phyloP scores from a whole-genome alignment of 129 eudicot genomes.

The Flaveria bidentis region DNA sequence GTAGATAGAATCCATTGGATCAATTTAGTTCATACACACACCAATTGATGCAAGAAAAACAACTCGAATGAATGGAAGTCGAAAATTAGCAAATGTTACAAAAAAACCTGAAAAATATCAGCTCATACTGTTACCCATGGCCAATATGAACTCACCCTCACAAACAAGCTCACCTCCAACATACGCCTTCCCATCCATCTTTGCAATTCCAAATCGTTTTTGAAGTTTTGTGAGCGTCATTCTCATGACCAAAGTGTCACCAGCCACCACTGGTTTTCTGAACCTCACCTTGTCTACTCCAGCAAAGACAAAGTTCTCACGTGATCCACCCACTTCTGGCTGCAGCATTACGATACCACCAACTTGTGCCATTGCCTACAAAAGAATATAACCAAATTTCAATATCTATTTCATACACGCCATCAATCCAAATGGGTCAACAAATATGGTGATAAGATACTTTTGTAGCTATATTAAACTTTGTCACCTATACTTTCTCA shows the following conservation, averaged over 20 bases:
- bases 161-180: conserved; percentile 93
- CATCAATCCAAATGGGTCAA: background rate
- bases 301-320: conserved; percentile 89
- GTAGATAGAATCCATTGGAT: conserved; percentile 21
- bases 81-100: conserved; percentile 18
- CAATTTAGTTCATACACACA: conserved; percentile 22
- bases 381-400: conserved; percentile 15
- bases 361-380: conserved; percentile 98
- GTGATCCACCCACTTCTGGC: conserved; percentile 97
- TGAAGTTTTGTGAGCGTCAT: conserved; percentile 93
- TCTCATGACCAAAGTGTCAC: conserved; percentile 94
- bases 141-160: conserved; percentile 97
- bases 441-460: background rate
- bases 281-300: conserved; percentile 96
- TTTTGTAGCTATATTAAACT: background rate
- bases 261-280: conserved; percentile 92
- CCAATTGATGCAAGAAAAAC: conserved; percentile 2
- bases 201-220: conserved; percentile 89
- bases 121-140: conserved; percentile 67
- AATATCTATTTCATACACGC: background rate
- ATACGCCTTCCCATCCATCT: conserved; percentile 97
- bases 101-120: background rate
- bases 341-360: conserved; percentile 97
- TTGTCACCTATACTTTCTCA: background rate
- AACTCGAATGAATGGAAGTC: conserved; percentile 23